Base-by-base conservation (phyloP, 305 asterid genomes). In the Fraxinus albicans region DNA sequence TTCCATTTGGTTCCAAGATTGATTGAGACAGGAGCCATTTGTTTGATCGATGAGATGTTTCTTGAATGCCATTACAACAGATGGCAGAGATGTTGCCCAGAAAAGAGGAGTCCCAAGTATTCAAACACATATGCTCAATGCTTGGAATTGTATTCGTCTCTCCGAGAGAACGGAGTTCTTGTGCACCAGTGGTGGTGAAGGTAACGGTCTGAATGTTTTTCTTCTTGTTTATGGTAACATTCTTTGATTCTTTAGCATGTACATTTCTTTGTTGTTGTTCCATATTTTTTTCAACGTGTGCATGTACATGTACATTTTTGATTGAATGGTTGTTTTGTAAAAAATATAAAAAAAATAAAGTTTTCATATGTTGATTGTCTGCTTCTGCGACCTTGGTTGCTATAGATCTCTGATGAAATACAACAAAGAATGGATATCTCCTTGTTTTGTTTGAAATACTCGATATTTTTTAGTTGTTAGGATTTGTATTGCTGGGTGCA, bases 121-220 rank as follows among this genome's bases (percentile, higher is more conserved):
- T 82, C 85, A n/a, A 88, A 82, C 35, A 88, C 91, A 0, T 90
- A 89, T 83, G 82, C 33, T 74, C 88, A 88, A 19, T 90, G 93
- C 82, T 86, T 90, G 86, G 85, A 89, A 2, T 77, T 92, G 86
- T 85, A 88, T 47, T 58, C 83, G 2, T 88, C 93, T 80, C 94
- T 92, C 10, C 83, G 94, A 78, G 85, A 83, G 79, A 86, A 72
- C 19, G 93, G 93, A 38, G 91, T 92, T 79, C 81, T 92, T 60
- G 93, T 88, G 77, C 94, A 92, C 76, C 96, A 92, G 75, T 92
- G 93, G 93, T 86, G 87, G 92, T 90, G 89, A 88, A 67, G 55
- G 67, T 60, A 55, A 2, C 33, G 15, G 27, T 82, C 31, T 25
- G 40, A 69, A 65, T 5, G 67, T 55, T 44, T 19, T 63, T 73